Base-by-base conservation (phyloP, 768 basidiomycete species). In the Russula griseocarnosa region DNA sequence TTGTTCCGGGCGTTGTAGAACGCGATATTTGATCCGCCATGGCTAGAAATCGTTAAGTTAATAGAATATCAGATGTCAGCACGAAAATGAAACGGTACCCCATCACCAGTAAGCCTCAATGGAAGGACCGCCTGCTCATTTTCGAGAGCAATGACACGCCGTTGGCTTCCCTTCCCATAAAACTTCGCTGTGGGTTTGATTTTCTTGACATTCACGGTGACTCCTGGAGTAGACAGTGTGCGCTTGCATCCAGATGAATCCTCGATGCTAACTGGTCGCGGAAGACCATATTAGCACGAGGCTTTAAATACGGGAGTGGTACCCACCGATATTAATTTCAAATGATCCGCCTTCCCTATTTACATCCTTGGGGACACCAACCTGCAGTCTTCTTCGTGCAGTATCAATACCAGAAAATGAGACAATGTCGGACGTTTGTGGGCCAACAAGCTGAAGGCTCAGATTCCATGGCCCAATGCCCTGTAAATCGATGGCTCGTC, bases 391-490 rank as follows among this genome's bases (percentile, higher is more conserved):
- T 62, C 84, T 82, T 66, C 79, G 79, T 4, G 82, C 71, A 0
- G 79, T 78, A 50, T 81, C 77, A 55, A 94, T 86, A 24, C 80
- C 81, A 32, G 76, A 70, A 65, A 90, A 76, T 20, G 76, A 75
- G 20, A 90, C 65, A 13, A 78, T 80, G 65, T 90, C 86, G 1
- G 88, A 83, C 40, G 79, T 81, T 58, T 82, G 82, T 5, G 88
- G 86, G 6, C 90, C 89, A 44, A 91, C 87, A 14, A 93, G 77
- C 69, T 93, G 89, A 26, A 95, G 77, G 53, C 90, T 89, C 32
- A 98, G 72, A 69, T 84, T 90, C 90, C 95, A 96, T 2, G 97
- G 96, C 5, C 90, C 85, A 5, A 86, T 90, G 55, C 97, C 97
- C 89, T 94, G 57, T 16, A 54, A 50, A 16, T 28, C 30, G 28